Evolutionary conservation across 108 stramenopile genomes (phyloP).

Genomic region (Schizochytrium sp.): DNA sequence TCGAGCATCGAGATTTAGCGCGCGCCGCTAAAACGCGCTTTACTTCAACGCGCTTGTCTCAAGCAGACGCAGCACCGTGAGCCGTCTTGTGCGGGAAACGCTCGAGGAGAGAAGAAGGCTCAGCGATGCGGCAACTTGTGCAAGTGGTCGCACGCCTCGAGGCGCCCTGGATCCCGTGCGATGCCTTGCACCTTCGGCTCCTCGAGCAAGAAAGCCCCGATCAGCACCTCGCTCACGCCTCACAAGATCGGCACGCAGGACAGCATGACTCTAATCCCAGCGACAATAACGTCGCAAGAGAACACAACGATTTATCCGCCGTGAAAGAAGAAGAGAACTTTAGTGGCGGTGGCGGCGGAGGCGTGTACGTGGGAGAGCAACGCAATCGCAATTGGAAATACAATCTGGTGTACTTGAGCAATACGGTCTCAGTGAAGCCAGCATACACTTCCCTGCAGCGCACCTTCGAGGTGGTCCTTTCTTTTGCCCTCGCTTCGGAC

Average conservation of each 20-base stretch:
- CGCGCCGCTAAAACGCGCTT: too few species aligned
- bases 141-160: background rate
- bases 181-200: background rate
- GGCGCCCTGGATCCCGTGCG: background rate
- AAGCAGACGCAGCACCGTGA: too few species aligned
- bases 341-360: background rate
- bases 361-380: background rate
- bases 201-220: background rate
- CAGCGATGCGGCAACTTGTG: background rate
- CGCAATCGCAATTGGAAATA: background rate
- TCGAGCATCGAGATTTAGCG: too few species aligned
- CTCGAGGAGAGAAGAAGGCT: background rate
- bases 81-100: too few species aligned
- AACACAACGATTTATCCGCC: too few species aligned
- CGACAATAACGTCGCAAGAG: too few species aligned
- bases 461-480: background rate
- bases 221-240: background rate
- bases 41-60: too few species aligned
- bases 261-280: too few species aligned
- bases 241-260: too few species aligned
- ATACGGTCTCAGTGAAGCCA: background rate
- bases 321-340: too few species aligned
- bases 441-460: background rate
- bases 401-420: background rate
- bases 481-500: background rate